Percentiles rank a stretch among this genome's conserved stretches.
phyloP scores from a whole-genome alignment of 345 rosid genomes.

The Eucalyptus viminalis region DNA sequence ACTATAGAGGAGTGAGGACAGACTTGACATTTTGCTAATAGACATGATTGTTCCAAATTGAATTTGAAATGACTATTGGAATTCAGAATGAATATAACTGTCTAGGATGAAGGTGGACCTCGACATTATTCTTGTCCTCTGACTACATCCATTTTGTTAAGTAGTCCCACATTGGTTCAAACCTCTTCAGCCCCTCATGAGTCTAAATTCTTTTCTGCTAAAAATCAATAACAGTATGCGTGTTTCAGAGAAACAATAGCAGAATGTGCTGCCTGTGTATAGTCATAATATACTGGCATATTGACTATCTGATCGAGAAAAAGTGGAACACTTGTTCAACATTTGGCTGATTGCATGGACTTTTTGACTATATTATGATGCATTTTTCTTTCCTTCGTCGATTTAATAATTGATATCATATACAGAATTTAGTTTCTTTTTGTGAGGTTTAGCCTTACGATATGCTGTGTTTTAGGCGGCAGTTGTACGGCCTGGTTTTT shows the following conservation, averaged over 20 bases:
- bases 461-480: slow-evolving; percentile 27
- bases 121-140: background rate
- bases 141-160: background rate
- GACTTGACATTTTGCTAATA: background rate
- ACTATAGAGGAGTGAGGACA: background rate
- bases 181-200: background rate
- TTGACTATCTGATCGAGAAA: background rate
- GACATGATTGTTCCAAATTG: background rate
- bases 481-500: slow-evolving; percentile 49
- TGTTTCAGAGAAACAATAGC: background rate
- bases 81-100: background rate
- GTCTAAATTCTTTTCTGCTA: background rate
- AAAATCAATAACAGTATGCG: background rate
- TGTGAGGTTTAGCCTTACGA: background rate
- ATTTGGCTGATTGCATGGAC: background rate
- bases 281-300: background rate
- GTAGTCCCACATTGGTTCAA: background rate
- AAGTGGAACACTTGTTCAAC: background rate
- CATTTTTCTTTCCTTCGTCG: background rate
- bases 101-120: background rate
- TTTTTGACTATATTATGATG: background rate
- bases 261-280: background rate
- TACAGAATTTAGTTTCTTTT: background rate
- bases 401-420: background rate
- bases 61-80: background rate